These are phyloP conservation scores for Collybia nuda DNA, from an alignment of 768 basidiomycete genomes.

Conservation along the genomic window DNA sequence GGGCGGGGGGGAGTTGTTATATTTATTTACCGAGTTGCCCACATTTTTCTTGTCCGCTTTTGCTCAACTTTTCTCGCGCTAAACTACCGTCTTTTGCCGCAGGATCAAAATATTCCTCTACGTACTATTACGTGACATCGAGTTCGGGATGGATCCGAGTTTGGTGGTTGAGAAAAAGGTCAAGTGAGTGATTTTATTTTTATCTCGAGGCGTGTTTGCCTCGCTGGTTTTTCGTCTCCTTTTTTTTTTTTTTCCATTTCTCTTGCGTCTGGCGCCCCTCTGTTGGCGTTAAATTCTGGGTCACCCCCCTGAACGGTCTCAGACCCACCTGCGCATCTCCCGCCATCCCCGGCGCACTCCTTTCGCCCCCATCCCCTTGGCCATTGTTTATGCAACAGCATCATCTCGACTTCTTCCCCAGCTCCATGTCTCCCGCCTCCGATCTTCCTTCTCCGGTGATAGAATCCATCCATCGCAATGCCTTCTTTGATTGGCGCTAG, in stretches of 20 bases:
- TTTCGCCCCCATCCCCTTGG: too few species aligned
- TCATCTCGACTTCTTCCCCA: too few species aligned
- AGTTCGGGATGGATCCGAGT: neutral
- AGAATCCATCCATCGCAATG: neutral
- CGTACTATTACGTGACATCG: neutral
- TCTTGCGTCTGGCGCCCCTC: neutral
- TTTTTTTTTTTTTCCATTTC: neutral
- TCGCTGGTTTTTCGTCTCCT: neutral
- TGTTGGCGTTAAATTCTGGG: neutral
- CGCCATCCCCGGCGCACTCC: neutral
- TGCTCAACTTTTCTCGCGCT: neutral
- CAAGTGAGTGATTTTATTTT: neutral
- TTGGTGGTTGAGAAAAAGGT: slow-evolving; percentile 1
- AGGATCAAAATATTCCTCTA: slow-evolving; percentile 4
- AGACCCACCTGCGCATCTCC: neutral
- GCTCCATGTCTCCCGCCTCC: too few species aligned
- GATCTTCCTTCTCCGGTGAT: too few species aligned
- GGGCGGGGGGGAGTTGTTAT: slow-evolving; percentile 3
- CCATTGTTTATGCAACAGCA: too few species aligned
- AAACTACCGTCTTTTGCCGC: neutral
- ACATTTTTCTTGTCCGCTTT: neutral
- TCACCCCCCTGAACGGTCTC: too few species aligned
- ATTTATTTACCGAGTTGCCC: neutral
- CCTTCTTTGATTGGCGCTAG: neutral
- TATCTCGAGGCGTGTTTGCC: slow-evolving; percentile 5